Base-by-base conservation (phyloP, 2,329 filamentous ascomycete species). In the Alternaria infectoria region DNA sequence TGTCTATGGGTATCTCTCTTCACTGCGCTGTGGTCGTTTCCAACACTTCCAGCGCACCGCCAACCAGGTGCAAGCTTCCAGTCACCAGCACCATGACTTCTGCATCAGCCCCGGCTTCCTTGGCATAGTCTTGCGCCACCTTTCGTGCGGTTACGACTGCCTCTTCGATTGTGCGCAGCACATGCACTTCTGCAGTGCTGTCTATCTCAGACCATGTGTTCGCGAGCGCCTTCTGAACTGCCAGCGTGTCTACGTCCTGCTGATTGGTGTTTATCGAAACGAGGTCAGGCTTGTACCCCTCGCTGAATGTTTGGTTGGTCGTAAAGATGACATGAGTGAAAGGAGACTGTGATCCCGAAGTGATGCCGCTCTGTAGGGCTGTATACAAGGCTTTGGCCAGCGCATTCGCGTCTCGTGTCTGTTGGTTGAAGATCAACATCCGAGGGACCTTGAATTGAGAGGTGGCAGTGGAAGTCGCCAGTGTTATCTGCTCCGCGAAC, bases 351-450 rank as follows among this genome's bases (percentile, higher is more conserved):
- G 67, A 62, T 8, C 70, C 74, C 10, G 73, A 68, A 6, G 69
- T 70, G 6, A 77, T 65, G 32, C 73, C 71, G 12, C 49, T 67
- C 58, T 78, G 76, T 56, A 92, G 81, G 3, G 87, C 88, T 10
- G 83, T 76, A 59, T 93, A 84, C 2, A 97, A 82, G 0, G 85
- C 85, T 30, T 81, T 81, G 3, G 95, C 86, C 2, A 96, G 85
- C 15, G 86, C 83, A 5, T 83, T 81, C 6, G 92, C 91, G 74
- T 97, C 90, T 30, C 93, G 88, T 10, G 93, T 93, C 75, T 97
- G 93, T 79, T 97, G 95, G 79, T 97, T 97, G 84, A 98, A 98
- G 51, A 98, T 86, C 49, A 98, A 82, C 61, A 91, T 83, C 0
- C 92, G 83, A 6, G 82, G 74, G 10, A 65, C 57, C 19, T 64